phyloP scores from a whole-genome alignment of 2,329 filamentous ascomycete species.

The Diaporthe vexans region DNA sequence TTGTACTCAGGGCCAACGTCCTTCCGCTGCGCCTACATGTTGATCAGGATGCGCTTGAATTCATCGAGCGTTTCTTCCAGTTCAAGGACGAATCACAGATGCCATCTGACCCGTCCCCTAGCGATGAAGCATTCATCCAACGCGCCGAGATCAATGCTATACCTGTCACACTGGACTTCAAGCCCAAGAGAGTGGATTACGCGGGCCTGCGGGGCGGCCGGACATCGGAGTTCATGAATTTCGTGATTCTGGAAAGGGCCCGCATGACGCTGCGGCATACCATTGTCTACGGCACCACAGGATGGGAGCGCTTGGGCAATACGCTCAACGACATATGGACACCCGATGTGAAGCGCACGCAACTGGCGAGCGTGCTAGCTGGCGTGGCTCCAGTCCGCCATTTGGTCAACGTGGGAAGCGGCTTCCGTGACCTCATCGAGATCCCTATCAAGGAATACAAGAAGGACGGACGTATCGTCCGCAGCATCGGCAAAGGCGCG shows the following conservation, averaged over 20 bases:
- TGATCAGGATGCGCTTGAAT: constrained; percentile 97
- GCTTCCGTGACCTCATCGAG: constrained; percentile 87
- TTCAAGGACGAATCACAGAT: constrained; percentile 85
- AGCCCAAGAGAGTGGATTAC: constrained; percentile 98
- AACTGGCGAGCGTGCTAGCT: constrained; percentile 89
- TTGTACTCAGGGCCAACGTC: constrained; percentile 84
- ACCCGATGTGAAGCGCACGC: constrained; percentile 90
- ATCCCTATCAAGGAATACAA: constrained; percentile 93
- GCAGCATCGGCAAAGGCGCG: constrained; percentile 92
- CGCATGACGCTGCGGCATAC: constrained; percentile 88
- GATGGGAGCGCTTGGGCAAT: constrained; percentile 90
- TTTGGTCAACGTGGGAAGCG: constrained; percentile 90
- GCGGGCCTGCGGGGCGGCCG: constrained; percentile 91
- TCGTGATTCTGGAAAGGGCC: constrained; percentile 90
- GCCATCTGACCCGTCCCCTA: constrained; percentile 68
- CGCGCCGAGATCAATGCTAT: constrained; percentile 89
- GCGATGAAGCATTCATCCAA: constrained; percentile 88
- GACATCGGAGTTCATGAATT: constrained; percentile 99
- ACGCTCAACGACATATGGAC: constrained; percentile 97
- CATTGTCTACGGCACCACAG: constrained; percentile 92
- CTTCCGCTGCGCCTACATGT: constrained; percentile 92
- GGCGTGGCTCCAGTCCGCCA: constrained; percentile 92
- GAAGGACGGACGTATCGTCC: constrained; percentile 92
- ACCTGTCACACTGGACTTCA: constrained; percentile 90
- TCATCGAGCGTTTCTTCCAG: constrained; percentile 96